Conservation (phyloP, 2,329 filamentous ascomycete genomes). For the Scleromitrula shiraiana region DNA sequence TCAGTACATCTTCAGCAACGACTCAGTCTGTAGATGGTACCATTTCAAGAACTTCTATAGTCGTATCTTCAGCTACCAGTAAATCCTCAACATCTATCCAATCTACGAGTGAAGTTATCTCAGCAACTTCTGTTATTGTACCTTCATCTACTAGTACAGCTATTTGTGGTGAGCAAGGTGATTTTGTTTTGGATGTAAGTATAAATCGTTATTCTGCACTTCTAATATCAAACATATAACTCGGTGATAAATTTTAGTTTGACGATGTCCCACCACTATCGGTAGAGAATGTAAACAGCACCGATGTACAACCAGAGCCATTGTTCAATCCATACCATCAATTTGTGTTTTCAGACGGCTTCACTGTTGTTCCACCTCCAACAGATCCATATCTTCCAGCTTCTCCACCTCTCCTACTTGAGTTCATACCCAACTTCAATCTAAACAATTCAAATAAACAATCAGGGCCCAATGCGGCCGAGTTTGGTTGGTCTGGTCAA, state of each 20-base stretch:
- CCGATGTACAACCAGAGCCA: constrained; percentile 18
- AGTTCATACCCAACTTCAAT: constrained; percentile 28
- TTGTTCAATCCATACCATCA: constrained; percentile 30
- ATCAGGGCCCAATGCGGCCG: constrained; percentile 19
- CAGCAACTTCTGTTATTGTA: too few relatives aligned
- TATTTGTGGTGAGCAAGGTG: constrained; percentile 22
- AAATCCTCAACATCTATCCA: too few relatives aligned
- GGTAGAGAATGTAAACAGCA: constrained; percentile 15
- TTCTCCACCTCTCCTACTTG: constrained; percentile 25
- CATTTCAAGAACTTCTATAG: too few relatives aligned
- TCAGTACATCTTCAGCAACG: too few relatives aligned
- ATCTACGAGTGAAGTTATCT: neutral
- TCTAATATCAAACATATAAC: too few relatives aligned
- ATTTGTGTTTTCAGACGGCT: constrained; percentile 32
- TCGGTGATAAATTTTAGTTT: constrained; percentile 19
- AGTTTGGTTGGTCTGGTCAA: constrained; percentile 25
- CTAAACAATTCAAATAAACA: constrained; percentile 12
- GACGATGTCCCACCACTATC: constrained; percentile 26
- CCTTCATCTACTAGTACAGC: too few relatives aligned
- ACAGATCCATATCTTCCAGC: constrained; percentile 24
- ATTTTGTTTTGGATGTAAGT: constrained; percentile 26
- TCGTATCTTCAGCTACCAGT: too few relatives aligned
- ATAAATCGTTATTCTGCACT: too few relatives aligned
- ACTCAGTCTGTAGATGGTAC: too few relatives aligned
- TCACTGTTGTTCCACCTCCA: constrained; percentile 28